Percentiles rank a stretch among this genome's conserved stretches.
These are phyloP conservation scores for Monascus purpureus DNA, from an alignment of 495 filamentous ascomycete species.

Conservation along the genomic window DNA sequence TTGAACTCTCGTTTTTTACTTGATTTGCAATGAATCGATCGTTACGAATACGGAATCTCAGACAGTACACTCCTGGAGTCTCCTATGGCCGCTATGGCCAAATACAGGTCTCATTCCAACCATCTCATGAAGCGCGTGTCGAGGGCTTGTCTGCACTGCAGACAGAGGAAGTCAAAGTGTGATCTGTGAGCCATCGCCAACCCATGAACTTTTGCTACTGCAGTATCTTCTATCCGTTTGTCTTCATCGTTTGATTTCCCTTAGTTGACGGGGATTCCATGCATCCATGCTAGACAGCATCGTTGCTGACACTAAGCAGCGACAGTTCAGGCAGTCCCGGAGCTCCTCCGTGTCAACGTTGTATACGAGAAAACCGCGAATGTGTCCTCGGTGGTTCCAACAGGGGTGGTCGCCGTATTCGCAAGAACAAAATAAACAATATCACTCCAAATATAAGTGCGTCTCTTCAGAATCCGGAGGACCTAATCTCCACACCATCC, in stretches of 20 bases:
- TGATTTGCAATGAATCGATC: too few relatives aligned
- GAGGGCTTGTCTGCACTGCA: constrained; percentile 46
- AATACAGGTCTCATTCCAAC: constrained; percentile 11
- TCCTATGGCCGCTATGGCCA: too few relatives aligned
- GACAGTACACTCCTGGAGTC: too few relatives aligned
- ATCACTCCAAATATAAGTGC: constrained; percentile 16
- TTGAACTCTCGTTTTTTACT: too few relatives aligned
- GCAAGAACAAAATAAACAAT: constrained; percentile 34
- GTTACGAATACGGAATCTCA: too few relatives aligned
- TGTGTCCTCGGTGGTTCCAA: constrained; percentile 49
- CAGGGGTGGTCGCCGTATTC: constrained; percentile 46
- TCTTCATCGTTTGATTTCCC: constrained; percentile 11
- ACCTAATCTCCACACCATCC: constrained; percentile 14
- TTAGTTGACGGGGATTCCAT: too few relatives aligned
- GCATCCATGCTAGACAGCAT: too few relatives aligned
- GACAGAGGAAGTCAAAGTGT: constrained; percentile 50
- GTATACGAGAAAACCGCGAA: constrained; percentile 42
- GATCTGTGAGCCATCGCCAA: constrained; percentile 52
- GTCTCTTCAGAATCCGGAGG: constrained; percentile 14
- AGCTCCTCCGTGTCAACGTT: constrained; percentile 43
- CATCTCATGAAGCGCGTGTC: constrained; percentile 41
- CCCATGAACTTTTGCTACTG: too few relatives aligned
- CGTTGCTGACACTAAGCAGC: constrained; percentile 9
- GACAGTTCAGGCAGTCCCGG: constrained; percentile 33
- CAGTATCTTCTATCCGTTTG: too few relatives aligned